These are phyloP conservation scores for Salix dunnii DNA, from an alignment of 345 rosid species.

Conservation along the genomic window DNA sequence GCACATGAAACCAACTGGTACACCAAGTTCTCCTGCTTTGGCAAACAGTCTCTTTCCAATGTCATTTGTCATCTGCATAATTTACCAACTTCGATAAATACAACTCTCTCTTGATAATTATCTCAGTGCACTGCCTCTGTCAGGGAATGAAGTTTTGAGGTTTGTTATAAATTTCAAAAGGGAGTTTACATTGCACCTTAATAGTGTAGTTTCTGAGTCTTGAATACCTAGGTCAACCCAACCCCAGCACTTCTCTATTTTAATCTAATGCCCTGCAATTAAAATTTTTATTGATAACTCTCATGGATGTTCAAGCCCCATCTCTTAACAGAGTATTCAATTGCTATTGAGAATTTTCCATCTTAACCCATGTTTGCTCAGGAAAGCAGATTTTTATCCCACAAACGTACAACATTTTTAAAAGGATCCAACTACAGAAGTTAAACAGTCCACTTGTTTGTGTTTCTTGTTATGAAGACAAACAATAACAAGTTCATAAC, in stretches of 20 bases:
- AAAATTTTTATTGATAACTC: background rate
- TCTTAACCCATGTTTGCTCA: background rate
- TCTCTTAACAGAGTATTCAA: background rate
- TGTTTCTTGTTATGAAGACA: background rate
- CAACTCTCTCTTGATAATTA: background rate
- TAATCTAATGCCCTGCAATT: background rate
- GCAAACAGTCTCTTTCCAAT: conserved; percentile 85
- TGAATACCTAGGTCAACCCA: background rate
- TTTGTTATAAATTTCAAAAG: background rate
- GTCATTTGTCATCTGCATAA: conserved; percentile 72
- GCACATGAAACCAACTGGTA: conserved; percentile 94
- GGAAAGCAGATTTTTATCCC: background rate
- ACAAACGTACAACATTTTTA: background rate
- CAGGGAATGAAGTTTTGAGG: background rate
- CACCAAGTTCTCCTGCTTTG: conserved; percentile 82
- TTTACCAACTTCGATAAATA: conserved; percentile 4
- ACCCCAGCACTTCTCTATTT: background rate
- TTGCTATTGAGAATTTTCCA: background rate
- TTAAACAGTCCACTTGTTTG: background rate
- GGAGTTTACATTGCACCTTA: background rate
- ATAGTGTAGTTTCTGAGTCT: background rate
- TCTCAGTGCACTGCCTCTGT: background rate
- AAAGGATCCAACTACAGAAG: background rate
- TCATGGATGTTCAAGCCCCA: background rate
- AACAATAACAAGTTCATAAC: background rate